Conservation (phyloP, 148 eudicot species). For the Rhododendron kiyosumense region DNA sequence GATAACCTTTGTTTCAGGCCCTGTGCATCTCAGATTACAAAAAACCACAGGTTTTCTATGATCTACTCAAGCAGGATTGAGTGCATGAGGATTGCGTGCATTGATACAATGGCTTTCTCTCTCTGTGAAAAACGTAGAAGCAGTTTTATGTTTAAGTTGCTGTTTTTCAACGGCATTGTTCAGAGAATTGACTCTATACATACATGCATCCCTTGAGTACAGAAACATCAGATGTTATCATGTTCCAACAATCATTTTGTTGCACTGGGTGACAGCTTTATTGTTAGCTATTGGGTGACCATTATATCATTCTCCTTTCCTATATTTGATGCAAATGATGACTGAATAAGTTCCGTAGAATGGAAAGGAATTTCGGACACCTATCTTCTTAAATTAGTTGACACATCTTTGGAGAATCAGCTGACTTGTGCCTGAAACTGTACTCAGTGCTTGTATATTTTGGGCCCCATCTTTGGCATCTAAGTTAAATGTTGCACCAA, state of each 20-base stretch:
- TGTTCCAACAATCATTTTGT: background rate
- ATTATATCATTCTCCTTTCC: background rate
- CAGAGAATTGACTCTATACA: background rate
- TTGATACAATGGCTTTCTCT: background rate
- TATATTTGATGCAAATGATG: background rate
- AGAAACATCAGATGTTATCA: background rate
- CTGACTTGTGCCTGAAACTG: background rate
- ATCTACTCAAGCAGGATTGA: slow-evolving; percentile 34
- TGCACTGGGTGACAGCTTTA: background rate
- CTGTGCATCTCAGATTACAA: slow-evolving; percentile 41
- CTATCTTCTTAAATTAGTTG: background rate
- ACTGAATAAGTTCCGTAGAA: background rate
- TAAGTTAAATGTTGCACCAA: background rate
- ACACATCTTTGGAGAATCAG: background rate
- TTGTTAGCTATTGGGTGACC: background rate
- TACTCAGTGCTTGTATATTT: background rate
- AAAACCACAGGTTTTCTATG: slow-evolving; percentile 65
- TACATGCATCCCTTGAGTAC: background rate
- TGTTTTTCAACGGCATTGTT: background rate
- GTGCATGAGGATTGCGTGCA: background rate
- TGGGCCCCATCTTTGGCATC: background rate
- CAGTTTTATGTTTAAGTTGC: background rate
- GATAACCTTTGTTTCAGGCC: slow-evolving; percentile 34
- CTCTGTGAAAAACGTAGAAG: background rate
- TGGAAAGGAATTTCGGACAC: background rate